Base-by-base conservation (phyloP, 163 green algal species). In the Chlamydomonas reinhardtii region DNA sequence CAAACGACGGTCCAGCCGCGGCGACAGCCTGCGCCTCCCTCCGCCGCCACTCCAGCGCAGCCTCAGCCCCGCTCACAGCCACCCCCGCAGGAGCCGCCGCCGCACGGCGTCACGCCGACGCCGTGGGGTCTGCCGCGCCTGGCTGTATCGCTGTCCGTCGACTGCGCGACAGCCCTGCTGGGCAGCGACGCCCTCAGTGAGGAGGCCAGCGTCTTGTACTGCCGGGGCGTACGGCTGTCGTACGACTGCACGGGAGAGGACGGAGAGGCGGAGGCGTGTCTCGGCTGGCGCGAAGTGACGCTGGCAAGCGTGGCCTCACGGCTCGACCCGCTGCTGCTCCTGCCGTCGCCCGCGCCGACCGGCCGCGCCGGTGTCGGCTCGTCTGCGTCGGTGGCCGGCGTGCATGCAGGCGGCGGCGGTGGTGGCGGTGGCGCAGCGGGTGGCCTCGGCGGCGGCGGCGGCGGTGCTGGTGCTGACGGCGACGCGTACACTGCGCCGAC, bases 161-260 rank as follows among this genome's bases (percentile, higher is more conserved):
- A 27, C 14, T 43, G 16, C 29, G n/a, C 81, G 9, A 70, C 39
- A 20, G 82, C 72, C n/a, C 39, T 82, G 61, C 82, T 87, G 24
- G 82, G 82, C 15, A 87, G 72, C 43, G 72, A 87, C 34, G 69
- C 82, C 8, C 29, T 79, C 20, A 79, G 80, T 54, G 80, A 86
- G 35, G 70, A 86, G 56, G 80, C 80, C n/a, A 80, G 70, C 54
- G 80, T 54, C 56, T 35, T 86, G 54, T 73, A 66, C 54, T 86
- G 80, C 34, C 52, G 80, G 0, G 80, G 12, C 20, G 69, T 79
- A 35, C 54, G 56, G 22, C 69, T 86, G 35, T 74, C 70, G 70
- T 86, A 86, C 37, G 34, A 66, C 22, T 52, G 52, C 17, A 43
- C 24, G 27, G 16, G n/a, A 1, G 52, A 25, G 24, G 70, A 65